Percentiles rank a stretch among this genome's conserved stretches.
Evolutionary conservation across 2,329 filamentous ascomycete genomes (phyloP).

Genomic region (Elsinoe fawcettii): DNA sequence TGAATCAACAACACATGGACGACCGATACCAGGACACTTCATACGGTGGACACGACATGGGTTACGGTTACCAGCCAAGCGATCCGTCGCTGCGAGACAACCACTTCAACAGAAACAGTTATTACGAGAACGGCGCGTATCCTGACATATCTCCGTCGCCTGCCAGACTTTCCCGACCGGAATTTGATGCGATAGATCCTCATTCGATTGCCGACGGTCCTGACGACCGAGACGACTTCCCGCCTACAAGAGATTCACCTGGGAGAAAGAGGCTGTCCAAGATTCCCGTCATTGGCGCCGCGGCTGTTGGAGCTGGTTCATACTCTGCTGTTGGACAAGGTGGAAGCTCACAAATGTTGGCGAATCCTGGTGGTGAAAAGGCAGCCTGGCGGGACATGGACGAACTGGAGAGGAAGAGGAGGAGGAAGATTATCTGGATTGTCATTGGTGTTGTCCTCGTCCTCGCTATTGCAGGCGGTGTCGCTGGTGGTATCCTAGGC

Average conservation of each 20-base stretch:
- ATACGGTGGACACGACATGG: slow-evolving; percentile 5
- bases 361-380: slow-evolving; percentile 49
- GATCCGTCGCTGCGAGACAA: slow-evolving; percentile 10
- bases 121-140: slow-evolving; percentile 13
- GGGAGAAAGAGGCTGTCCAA: slow-evolving; percentile 19
- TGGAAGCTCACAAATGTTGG: slow-evolving; percentile 24
- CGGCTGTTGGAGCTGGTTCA: slow-evolving; percentile 41
- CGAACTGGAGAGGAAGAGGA: slow-evolving; percentile 54
- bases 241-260: slow-evolving; percentile 50
- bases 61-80: background rate
- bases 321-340: slow-evolving; percentile 27
- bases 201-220: slow-evolving; percentile 15
- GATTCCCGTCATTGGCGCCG: slow-evolving; percentile 24
- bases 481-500: slow-evolving; percentile 61
- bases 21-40: slow-evolving; percentile 11
- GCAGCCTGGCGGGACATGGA: slow-evolving; percentile 56
- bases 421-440: slow-evolving; percentile 61
- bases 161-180: slow-evolving; percentile 14
- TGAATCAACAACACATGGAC: slow-evolving; percentile 9
- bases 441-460: slow-evolving; percentile 58
- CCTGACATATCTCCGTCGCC: slow-evolving; percentile 11
- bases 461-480: slow-evolving; percentile 64
- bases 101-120: slow-evolving; percentile 15
- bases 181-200: slow-evolving; percentile 13
- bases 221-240: slow-evolving; percentile 19